Evolutionary conservation across 805 yeast genomes (phyloP), one percentile per base, ranked within the genome.

Genomic region (Debaryomyces hansenii): DNA sequence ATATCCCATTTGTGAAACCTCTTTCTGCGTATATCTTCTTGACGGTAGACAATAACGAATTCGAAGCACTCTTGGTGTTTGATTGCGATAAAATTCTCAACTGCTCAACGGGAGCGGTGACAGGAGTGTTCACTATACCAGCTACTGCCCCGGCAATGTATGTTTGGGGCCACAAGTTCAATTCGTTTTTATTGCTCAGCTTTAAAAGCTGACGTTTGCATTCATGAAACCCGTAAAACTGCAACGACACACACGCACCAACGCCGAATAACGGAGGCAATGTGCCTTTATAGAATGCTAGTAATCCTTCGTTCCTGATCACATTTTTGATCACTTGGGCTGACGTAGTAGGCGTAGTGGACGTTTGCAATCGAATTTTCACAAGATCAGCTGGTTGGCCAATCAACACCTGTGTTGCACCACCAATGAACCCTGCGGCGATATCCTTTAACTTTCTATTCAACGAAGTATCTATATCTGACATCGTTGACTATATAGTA

Each of bases 221-320:
- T 57, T 83, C 89, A 57, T 82, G 87, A 56, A 83, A 85, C 1
- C 89, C 87, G 55, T 83, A 84, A 60, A 83, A 84, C 56, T 83
- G 89, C 28, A 83, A 65, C 2, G 86, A 81, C 6, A 83, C 89
- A 67, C 89, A 83, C 1, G 79, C 83, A 0, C 87, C 69, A 5
- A 73, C 78, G 0, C 78, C 78, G 46, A 72, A 60, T 20, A 73
- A 58, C 2, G 78, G 78, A 1, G 78, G 67, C 32, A 72, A 51
- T 0, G 78, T 73, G 5, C 78, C 78, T 48, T 73, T 73, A 55
- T 73, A 73, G 53, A 73, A 73, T 2, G 78, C 77, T 21, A 64
- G 54, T 4, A 66, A 37, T 3, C 78, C 78, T 56, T 73, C 78
- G 49, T 72, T 70, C 27, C 60, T 55, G 12, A 73, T 15, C 20